phyloP scores from a whole-genome alignment of 1,284 basidiomycete species.

The Caloboletus inedulis region DNA sequence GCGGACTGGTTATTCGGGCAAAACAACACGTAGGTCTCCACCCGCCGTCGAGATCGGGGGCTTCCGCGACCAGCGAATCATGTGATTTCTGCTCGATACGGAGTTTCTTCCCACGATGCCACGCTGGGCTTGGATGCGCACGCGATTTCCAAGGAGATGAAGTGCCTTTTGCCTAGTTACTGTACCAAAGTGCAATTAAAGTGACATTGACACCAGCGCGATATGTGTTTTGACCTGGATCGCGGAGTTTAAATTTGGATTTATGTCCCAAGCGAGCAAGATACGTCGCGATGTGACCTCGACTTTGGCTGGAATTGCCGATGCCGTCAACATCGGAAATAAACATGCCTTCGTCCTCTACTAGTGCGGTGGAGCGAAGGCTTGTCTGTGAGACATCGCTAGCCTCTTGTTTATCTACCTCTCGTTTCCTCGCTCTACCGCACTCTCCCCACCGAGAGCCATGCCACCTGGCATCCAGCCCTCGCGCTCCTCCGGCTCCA shows the following conservation, averaged over 20 bases:
- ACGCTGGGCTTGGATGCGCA: background rate
- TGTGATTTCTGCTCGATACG: background rate
- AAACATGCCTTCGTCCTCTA: background rate
- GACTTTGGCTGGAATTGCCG: background rate
- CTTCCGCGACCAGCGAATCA: background rate
- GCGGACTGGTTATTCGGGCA: background rate
- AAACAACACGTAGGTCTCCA: no score
- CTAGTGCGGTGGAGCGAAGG: background rate
- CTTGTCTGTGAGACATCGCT: background rate
- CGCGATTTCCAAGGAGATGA: background rate
- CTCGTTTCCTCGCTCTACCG: background rate
- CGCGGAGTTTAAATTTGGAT: background rate
- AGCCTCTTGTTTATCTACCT: background rate
- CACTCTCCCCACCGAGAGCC: background rate
- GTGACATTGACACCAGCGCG: no score
- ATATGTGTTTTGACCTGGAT: no score
- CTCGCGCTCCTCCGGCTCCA: conserved; percentile 13
- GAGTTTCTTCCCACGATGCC: background rate
- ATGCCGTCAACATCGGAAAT: conserved; percentile 11
- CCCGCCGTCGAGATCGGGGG: background rate
- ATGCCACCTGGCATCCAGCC: conserved; percentile 14
- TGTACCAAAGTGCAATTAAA: no score
- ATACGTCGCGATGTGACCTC: no score
- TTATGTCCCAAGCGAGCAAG: no score
- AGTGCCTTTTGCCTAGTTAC: no score